These are phyloP conservation scores for Arthroderma sp. DNA, from an alignment of 2,329 filamentous ascomycete genomes.

Conservation along the genomic window DNA sequence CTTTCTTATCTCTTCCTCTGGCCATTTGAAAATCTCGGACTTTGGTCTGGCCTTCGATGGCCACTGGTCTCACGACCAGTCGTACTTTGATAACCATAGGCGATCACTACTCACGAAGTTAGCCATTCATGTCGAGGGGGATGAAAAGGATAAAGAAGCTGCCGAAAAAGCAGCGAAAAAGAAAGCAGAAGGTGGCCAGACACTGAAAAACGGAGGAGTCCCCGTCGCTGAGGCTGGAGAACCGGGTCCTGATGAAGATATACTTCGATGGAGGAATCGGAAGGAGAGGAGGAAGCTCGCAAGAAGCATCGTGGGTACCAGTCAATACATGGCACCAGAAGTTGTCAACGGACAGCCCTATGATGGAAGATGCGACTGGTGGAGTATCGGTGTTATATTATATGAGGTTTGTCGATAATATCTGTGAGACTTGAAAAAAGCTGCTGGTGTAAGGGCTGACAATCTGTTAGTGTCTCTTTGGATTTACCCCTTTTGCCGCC, in stretches of 20 bases:
- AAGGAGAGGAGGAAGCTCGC: conserved; percentile 59
- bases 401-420: conserved; percentile 48
- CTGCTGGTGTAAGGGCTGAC: background rate
- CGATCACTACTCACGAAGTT: conserved; percentile 66
- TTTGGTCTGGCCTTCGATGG: conserved; percentile 93
- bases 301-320: conserved; percentile 81
- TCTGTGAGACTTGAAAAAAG: background rate
- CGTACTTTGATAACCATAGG: conserved; percentile 73
- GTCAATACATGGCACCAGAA: conserved; percentile 97
- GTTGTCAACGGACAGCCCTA: conserved; percentile 71
- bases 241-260: conserved; percentile 29
- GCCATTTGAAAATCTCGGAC: conserved; percentile 89
- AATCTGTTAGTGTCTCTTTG: conserved; percentile 58
- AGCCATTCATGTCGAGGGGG: conserved; percentile 59
- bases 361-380: conserved; percentile 91
- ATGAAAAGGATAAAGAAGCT: conserved; percentile 54
- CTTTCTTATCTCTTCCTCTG: conserved; percentile 75
- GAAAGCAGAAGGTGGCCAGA: conserved; percentile 1
- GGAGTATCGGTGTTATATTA: conserved; percentile 87
- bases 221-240: conserved; percentile 22
- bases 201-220: conserved; percentile 18
- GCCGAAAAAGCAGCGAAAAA: conserved; percentile 24
- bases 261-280: conserved; percentile 58
- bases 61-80: conserved; percentile 82
- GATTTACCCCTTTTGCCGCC: conserved; percentile 76